Conservation (phyloP, 2,329 filamentous ascomycete genomes). For the Chalaropsis ovoidea region DNA sequence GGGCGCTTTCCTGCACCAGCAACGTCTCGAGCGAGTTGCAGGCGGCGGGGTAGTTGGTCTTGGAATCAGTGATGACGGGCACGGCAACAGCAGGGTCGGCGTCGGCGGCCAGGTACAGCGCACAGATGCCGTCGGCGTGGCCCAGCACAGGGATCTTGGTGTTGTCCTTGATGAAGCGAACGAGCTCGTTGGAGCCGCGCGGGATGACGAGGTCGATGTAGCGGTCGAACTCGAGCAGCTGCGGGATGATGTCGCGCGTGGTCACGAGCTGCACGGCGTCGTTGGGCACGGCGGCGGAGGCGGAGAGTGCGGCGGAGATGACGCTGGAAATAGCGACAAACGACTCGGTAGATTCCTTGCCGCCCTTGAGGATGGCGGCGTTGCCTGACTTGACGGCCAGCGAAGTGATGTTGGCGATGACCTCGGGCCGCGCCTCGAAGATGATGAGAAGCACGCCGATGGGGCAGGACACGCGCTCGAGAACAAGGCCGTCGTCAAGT, state of each 20-base stretch:
- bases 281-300: constrained; percentile 64
- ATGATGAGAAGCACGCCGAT: constrained; percentile 98
- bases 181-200: constrained; percentile 79
- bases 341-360: constrained; percentile 91
- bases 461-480: constrained; percentile 84
- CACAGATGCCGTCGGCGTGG: constrained; percentile 88
- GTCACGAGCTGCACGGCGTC: constrained; percentile 87
- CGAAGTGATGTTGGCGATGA: constrained; percentile 95
- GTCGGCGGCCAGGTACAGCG: constrained; percentile 70
- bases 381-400: constrained; percentile 96
- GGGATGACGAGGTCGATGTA: constrained; percentile 94
- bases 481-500: constrained; percentile 72
- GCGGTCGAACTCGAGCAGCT: constrained; percentile 74
- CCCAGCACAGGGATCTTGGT: constrained; percentile 94
- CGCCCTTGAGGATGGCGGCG: constrained; percentile 90
- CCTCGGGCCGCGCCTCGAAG: constrained; percentile 93
- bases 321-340: constrained; percentile 81
- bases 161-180: constrained; percentile 77
- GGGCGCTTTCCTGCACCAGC: constrained; percentile 64
- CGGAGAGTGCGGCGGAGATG: constrained; percentile 66
- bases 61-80: constrained; percentile 76
- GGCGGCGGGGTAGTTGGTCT: constrained; percentile 87
- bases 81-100: constrained; percentile 63
- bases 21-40: constrained; percentile 94
- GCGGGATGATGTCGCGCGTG: constrained; percentile 79